Evolutionary conservation across 2,329 filamentous ascomycete genomes (phyloP), one percentile per base, ranked within the genome.

Genomic region (Cladosporium phlei): DNA sequence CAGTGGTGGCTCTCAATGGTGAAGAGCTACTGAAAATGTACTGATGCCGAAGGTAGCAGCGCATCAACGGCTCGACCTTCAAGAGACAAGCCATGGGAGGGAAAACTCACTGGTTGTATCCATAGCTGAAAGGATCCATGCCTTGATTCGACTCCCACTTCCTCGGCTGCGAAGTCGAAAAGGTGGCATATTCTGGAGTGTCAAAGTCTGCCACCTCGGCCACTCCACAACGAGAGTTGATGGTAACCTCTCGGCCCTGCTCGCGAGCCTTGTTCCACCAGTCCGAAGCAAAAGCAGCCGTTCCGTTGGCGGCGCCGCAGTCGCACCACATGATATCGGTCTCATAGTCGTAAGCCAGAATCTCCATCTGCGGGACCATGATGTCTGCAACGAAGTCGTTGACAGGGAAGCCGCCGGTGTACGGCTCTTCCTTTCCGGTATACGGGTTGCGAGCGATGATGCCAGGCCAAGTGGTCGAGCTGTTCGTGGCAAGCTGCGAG

Each of bases 111-210:
- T 22, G 66, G 56, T 82, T 81, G 62, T 76, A 82, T 4, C 78
- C 78, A 53, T 81, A 82, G 51, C 66, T 72, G 55, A 69, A 80
- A 0, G 78, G 78, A 54, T 82, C 78, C 74, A 82, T 77, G 29
- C 78, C 78, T 35, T 69, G 69, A 60, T 74, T 82, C 28, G 65
- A 73, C 61, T 82, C 79, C 78, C 78, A 82, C 60, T 82, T 81
- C 21, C 75, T 67, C 22, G 65, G 58, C 59, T 78, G 75, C 9
- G 73, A 69, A 3, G 71, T 67, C 2, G 66, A 62, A 55, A 74
- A 78, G 4, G 66, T 68, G 17, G 67, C 64, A 56, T 81, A 82
- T 58, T 82, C 78, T 0, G 78, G 78, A 1, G 78, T 82, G 57
- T 81, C 77, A 54, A 80, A 81, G 63, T 82, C 48, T n/a, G 39